A percentile compares a stretch with the other conserved stretches of the same genome.
Conservation (phyloP, 2,329 filamentous ascomycete species). For the Pseudogymnoascus sp. region DNA sequence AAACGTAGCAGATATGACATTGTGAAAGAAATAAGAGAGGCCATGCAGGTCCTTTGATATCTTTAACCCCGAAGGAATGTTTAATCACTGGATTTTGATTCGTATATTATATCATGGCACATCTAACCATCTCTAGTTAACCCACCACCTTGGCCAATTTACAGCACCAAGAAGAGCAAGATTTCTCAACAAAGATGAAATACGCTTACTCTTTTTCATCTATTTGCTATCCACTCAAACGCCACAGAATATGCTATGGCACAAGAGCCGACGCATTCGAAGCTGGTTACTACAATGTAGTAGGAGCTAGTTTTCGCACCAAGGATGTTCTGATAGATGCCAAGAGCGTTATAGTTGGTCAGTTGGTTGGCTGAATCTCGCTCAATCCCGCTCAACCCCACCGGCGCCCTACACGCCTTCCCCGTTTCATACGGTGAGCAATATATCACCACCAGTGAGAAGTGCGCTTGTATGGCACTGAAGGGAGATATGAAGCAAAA, state of each 20-base stretch:
- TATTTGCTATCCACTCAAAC: conserved; percentile 11
- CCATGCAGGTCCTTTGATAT: not conserved
- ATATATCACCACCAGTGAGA: not conserved
- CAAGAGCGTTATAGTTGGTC: conserved; percentile 10
- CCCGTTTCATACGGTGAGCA: not conserved
- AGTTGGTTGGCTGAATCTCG: conserved; percentile 10
- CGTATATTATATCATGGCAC: not conserved
- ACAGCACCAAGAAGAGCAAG: conserved; percentile 12
- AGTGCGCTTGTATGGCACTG: not conserved
- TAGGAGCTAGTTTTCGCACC: conserved; percentile 14
- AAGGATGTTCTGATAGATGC: conserved; percentile 11
- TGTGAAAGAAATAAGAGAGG: not conserved
- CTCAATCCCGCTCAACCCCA: conserved; percentile 5
- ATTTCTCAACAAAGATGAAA: conserved; percentile 11
- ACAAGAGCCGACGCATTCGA: conserved; percentile 10
- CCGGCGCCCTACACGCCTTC: not conserved
- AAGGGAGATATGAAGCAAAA: not conserved
- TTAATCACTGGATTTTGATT: not conserved
- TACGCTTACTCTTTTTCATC: conserved; percentile 5
- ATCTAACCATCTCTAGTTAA: not conserved
- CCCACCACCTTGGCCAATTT: not conserved
- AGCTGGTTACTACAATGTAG: conserved; percentile 10
- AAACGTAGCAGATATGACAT: not conserved
- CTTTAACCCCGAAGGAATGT: not conserved
- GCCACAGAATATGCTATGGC: conserved; percentile 13